Evolutionary conservation across 768 basidiomycete genomes (phyloP).

Genomic region (Serendipita indica): DNA sequence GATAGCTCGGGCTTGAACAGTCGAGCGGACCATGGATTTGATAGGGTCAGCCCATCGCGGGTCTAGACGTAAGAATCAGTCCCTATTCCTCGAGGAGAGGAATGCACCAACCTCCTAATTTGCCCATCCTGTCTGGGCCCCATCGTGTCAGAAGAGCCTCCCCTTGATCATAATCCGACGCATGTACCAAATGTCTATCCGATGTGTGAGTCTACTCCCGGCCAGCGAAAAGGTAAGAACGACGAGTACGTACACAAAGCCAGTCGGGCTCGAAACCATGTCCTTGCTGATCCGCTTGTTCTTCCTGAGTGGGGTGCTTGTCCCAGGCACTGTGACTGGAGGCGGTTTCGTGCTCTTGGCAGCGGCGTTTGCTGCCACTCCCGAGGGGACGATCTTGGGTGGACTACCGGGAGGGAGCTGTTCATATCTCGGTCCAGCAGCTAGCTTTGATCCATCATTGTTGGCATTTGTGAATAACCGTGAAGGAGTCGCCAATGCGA

Average conservation of each 20-base stretch:
- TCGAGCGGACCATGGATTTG: slow-evolving; percentile 56
- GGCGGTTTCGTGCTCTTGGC: slow-evolving; percentile 20
- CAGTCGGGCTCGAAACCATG: slow-evolving; percentile 72
- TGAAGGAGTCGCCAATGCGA: slow-evolving; percentile 55
- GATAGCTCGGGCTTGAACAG: slow-evolving; percentile 53
- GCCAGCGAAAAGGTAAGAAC: too few relatives aligned
- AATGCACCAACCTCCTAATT: slow-evolving; percentile 56
- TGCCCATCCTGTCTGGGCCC: slow-evolving; percentile 79
- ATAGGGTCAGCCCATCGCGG: slow-evolving; percentile 81
- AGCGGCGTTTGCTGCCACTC: slow-evolving; percentile 20
- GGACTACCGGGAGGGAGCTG: slow-evolving; percentile 26
- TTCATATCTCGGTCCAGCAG: slow-evolving; percentile 60
- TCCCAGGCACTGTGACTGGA: slow-evolving; percentile 23
- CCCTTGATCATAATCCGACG: slow-evolving; percentile 78
- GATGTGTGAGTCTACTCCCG: too few relatives aligned
- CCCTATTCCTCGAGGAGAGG: slow-evolving; percentile 15
- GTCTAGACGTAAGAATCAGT: slow-evolving; percentile 34
- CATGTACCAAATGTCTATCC: slow-evolving; percentile 73
- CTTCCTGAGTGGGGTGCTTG: slow-evolving; percentile 30
- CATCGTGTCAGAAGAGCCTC: slow-evolving; percentile 76
- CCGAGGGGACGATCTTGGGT: slow-evolving; percentile 18
- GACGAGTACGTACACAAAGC: slow-evolving; percentile 55
- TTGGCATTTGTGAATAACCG: slow-evolving; percentile 36
- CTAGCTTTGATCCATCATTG: slow-evolving; percentile 26
- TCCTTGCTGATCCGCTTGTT: slow-evolving; percentile 66